Percentiles rank a stretch among this genome's conserved stretches.
These are phyloP conservation scores for Hsuehochloa calcarea DNA, from an alignment of 176 grass and related monocot genomes.

Conservation along the genomic window DNA sequence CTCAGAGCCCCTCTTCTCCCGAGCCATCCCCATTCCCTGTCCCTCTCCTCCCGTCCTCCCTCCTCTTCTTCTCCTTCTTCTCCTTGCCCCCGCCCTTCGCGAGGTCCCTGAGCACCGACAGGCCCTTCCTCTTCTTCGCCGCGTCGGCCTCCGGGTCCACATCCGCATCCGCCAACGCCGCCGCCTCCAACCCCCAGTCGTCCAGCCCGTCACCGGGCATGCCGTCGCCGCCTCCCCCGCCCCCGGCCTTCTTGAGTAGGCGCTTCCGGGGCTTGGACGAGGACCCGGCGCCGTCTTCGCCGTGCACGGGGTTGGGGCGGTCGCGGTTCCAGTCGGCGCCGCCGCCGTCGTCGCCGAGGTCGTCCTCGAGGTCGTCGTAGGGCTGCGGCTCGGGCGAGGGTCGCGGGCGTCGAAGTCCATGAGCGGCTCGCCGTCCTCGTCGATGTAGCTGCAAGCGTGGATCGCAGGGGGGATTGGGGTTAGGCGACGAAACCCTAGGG, in stretches of 20 bases:
- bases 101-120: slow-evolving; percentile 39
- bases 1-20: slow-evolving; percentile 43
- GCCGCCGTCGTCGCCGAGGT: slow-evolving; percentile 31
- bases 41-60: slow-evolving; percentile 45
- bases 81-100: slow-evolving; percentile 43
- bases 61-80: slow-evolving; percentile 52
- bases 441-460: slow-evolving; percentile 46
- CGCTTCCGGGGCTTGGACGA: slow-evolving; percentile 67
- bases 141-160: slow-evolving; percentile 1
- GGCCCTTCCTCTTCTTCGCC: slow-evolving; percentile 59
- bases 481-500: slow-evolving; percentile 4
- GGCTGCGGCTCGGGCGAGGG: slow-evolving; percentile 13
- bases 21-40: slow-evolving; percentile 47
- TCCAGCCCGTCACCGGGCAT: slow-evolving; percentile 48
- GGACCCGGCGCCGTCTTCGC: slow-evolving; percentile 43
- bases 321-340: slow-evolving; percentile 43
- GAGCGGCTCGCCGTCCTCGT: slow-evolving; percentile 80
- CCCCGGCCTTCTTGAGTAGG: slow-evolving; percentile 62
- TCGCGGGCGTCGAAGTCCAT: slow-evolving; percentile 61
- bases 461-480: neutral
- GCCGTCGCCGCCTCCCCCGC: slow-evolving; percentile 20
- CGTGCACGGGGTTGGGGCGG: slow-evolving; percentile 68
- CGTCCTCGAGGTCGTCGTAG: slow-evolving; percentile 52
- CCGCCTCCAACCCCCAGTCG: slow-evolving; percentile 43
- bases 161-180: slow-evolving; percentile 33